phyloP scores from a whole-genome alignment of 2,329 filamentous ascomycete species.

The Sodiomyces alkalinus region DNA sequence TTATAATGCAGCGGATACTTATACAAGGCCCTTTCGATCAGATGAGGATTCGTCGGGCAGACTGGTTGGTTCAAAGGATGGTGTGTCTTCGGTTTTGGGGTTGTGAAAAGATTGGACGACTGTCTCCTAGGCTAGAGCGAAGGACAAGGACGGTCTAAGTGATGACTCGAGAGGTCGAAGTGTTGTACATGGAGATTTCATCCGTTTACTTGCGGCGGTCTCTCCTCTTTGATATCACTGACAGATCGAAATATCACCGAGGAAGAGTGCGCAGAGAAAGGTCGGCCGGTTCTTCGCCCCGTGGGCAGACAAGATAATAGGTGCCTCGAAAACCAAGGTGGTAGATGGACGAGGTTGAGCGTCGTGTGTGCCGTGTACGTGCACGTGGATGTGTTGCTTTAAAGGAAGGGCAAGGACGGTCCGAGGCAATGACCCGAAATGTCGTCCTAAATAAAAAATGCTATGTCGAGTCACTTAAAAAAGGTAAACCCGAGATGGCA shows the following conservation, averaged over 20 bases:
- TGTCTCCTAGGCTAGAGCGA: constrained; percentile 20
- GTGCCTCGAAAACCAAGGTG: no score
- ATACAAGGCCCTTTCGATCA: not conserved
- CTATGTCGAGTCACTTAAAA: constrained; percentile 27
- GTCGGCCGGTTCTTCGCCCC: no score
- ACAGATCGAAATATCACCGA: no score
- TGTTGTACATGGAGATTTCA: no score
- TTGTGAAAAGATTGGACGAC: constrained; percentile 31
- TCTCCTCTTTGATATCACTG: no score
- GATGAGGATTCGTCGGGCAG: constrained; percentile 1
- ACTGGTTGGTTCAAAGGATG: constrained; percentile 10
- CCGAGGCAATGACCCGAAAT: no score
- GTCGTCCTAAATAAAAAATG: constrained; percentile 18
- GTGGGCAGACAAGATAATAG: no score
- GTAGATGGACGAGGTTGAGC: no score
- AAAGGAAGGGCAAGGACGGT: constrained; percentile 30
- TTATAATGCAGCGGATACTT: not conserved
- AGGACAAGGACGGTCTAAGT: constrained; percentile 6
- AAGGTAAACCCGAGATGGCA: constrained; percentile 34
- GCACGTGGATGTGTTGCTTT: constrained; percentile 11
- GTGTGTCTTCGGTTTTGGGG: constrained; percentile 17
- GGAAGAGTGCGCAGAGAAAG: no score
- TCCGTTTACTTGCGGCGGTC: no score
- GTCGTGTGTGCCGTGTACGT: no score
- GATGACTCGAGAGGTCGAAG: constrained; percentile 12